A percentile compares a stretch with the other conserved stretches of the same genome.
These are phyloP conservation scores for Clarireedia hainanense DNA, from an alignment of 2,329 filamentous ascomycete genomes.

Conservation along the genomic window DNA sequence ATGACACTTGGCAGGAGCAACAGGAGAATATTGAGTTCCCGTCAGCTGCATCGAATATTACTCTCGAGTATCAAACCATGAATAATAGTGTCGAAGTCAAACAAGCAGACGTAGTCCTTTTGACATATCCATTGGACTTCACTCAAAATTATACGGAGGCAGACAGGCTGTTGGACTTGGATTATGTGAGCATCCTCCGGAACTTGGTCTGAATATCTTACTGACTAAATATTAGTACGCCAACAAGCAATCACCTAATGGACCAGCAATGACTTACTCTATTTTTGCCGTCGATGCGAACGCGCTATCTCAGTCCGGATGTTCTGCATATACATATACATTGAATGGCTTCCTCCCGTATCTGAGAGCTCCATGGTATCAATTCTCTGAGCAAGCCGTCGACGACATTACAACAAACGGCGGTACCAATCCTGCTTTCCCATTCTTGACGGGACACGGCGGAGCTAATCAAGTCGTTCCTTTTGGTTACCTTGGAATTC, in stretches of 20 bases:
- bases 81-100: conserved; percentile 60
- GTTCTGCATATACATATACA: conserved; percentile 60
- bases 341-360: conserved; percentile 58
- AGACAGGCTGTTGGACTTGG: conserved; percentile 44
- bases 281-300: conserved; percentile 62
- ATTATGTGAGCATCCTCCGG: conserved; percentile 42
- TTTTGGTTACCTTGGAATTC: conserved; percentile 60
- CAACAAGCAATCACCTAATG: conserved; percentile 57
- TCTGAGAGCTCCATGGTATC: conserved; percentile 57
- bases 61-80: conserved; percentile 58
- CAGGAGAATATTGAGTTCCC: conserved; percentile 47
- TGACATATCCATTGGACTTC: conserved; percentile 57
- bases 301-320: conserved; percentile 56
- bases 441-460: conserved; percentile 64
- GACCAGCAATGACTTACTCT: conserved; percentile 67
- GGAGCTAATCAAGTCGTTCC: conserved; percentile 60
- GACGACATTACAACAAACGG: conserved; percentile 55
- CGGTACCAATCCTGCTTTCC: conserved; percentile 31
- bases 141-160: conserved; percentile 44
- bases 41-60: conserved; percentile 48
- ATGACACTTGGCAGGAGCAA: conserved; percentile 51
- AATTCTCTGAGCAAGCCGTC: conserved; percentile 61
- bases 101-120: conserved; percentile 62
- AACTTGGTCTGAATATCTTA: neutral
- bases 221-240: conserved; percentile 43